Conservation (phyloP, 1,284 basidiomycete species). For the Cryptococcus sp. region DNA sequence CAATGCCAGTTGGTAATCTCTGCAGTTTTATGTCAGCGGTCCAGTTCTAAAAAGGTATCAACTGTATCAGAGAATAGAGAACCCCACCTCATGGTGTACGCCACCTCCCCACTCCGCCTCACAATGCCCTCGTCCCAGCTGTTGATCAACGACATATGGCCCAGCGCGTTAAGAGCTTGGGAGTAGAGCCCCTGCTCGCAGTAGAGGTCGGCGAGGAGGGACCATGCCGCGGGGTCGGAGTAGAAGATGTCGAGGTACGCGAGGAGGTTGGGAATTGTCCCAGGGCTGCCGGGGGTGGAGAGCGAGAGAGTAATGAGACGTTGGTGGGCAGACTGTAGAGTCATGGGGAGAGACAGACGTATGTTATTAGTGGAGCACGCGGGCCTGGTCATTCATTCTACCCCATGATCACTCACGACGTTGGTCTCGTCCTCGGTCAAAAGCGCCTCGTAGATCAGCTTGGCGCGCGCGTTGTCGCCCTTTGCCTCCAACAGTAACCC, state of each 20-base stretch:
- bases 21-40: background rate
- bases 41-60: background rate
- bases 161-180: constrained; percentile 34
- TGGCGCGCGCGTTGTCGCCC: constrained; percentile 51
- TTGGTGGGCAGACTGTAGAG: constrained; percentile 69
- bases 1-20: constrained; percentile 68
- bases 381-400: background rate
- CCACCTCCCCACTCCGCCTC: constrained; percentile 39
- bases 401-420: constrained; percentile 57
- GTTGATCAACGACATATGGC: constrained; percentile 41
- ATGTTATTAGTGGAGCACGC: background rate
- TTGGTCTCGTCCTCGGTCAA: constrained; percentile 70
- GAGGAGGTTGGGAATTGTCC: constrained; percentile 70
- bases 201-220: constrained; percentile 88
- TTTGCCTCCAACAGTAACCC: constrained; percentile 81
- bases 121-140: constrained; percentile 42
- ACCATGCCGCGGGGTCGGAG: constrained; percentile 86
- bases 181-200: constrained; percentile 67
- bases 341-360: background rate
- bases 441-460: constrained; percentile 58
- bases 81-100: constrained; percentile 43
- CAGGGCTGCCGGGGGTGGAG: constrained; percentile 47
- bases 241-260: constrained; percentile 89
- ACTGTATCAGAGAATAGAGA: background rate
- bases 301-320: constrained; percentile 67